These are phyloP conservation scores for Jatropha curcas DNA, from an alignment of 345 rosid genomes.

Conservation along the genomic window DNA sequence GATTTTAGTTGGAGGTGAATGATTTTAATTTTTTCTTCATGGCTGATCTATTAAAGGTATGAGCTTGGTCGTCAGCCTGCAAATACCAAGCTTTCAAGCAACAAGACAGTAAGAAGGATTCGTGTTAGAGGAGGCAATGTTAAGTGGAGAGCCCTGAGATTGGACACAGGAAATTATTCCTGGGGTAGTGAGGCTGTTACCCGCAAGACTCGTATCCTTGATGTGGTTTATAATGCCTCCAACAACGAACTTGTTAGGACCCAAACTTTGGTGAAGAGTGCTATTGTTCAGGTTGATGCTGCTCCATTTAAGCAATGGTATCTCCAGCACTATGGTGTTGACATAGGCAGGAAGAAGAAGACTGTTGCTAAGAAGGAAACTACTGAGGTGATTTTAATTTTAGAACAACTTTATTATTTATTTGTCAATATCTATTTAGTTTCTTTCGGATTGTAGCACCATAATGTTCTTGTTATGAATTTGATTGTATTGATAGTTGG, in stretches of 20 bases:
- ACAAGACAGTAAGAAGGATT: constrained; percentile 23
- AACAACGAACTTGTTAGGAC: constrained; percentile 28
- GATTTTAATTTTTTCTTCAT: not conserved
- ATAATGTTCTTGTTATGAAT: not conserved
- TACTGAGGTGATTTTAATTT: constrained; percentile 15
- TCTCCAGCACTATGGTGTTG: constrained; percentile 27
- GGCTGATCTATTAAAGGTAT: constrained; percentile 15
- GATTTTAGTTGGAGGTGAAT: not conserved
- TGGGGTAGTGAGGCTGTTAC: constrained; percentile 29
- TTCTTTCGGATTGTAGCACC: not conserved
- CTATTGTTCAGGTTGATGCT: constrained; percentile 27
- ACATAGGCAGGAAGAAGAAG: constrained; percentile 28
- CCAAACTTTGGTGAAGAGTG: constrained; percentile 23
- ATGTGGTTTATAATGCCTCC: constrained; percentile 27
- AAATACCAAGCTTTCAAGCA: constrained; percentile 22
- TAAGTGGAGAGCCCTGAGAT: constrained; percentile 24
- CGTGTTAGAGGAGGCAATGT: constrained; percentile 29
- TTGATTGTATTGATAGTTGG: not conserved
- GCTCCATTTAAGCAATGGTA: constrained; percentile 30
- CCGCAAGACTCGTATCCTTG: constrained; percentile 20
- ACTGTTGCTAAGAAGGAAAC: constrained; percentile 20
- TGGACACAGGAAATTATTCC: constrained; percentile 24
- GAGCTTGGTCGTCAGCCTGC: constrained; percentile 30
- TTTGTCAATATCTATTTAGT: too few species aligned
- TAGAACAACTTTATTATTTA: not conserved